Evolutionary conservation across 2,329 filamentous ascomycete genomes (phyloP).

Genomic region (Aspergillus oerlinghausenensis): DNA sequence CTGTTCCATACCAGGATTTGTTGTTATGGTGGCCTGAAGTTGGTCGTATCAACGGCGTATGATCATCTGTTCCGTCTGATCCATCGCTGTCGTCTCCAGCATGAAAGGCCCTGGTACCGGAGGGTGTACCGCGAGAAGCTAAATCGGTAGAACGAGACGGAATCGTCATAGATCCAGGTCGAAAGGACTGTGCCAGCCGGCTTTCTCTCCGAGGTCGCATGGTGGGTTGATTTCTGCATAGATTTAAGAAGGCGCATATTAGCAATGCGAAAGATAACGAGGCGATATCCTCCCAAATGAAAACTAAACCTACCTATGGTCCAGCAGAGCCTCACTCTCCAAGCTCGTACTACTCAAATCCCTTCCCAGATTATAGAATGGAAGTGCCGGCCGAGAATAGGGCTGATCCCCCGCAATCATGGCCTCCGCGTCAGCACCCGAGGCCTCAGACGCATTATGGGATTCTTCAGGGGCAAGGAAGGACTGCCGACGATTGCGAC

Average conservation of each 20-base stretch:
- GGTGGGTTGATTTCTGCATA: constrained; percentile 53
- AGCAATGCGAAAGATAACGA: constrained; percentile 9
- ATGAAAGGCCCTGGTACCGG: constrained; percentile 23
- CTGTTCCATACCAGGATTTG: constrained; percentile 32
- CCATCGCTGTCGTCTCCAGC: constrained; percentile 26
- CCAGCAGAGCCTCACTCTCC: constrained; percentile 80
- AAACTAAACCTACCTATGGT: constrained; percentile 64
- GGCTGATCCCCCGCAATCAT: constrained; percentile 24
- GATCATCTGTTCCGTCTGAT: constrained; percentile 42
- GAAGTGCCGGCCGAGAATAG: constrained; percentile 28
- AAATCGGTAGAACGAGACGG: constrained; percentile 43
- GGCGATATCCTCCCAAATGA: not conserved
- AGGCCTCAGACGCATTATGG: constrained; percentile 43
- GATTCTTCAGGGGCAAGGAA: constrained; percentile 65
- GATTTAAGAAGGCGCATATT: constrained; percentile 1
- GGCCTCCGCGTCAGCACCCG: constrained; percentile 34
- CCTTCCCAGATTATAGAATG: constrained; percentile 52
- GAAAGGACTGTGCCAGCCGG: constrained; percentile 36
- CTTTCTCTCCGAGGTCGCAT: constrained; percentile 61
- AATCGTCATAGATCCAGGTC: constrained; percentile 29
- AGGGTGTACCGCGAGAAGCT: constrained; percentile 29
- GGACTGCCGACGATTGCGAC: constrained; percentile 74
- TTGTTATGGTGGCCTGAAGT: constrained; percentile 29
- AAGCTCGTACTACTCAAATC: constrained; percentile 80
- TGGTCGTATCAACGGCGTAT: constrained; percentile 50